phyloP scores from a whole-genome alignment of 176 grass and related monocot species.

The Echinochloa phyllopogon region DNA sequence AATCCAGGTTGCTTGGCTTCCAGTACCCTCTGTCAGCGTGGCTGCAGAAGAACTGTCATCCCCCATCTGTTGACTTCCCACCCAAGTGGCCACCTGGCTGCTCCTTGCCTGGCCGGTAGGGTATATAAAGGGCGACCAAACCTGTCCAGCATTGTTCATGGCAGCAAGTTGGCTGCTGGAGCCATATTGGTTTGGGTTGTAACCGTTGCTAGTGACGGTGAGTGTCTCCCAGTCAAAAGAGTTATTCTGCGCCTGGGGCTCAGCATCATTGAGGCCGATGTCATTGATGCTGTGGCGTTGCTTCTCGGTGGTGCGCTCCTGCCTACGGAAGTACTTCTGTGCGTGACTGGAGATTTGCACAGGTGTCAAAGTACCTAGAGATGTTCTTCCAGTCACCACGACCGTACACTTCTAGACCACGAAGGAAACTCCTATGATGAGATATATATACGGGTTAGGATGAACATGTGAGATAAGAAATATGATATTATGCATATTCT shows the following conservation, averaged over 20 bases:
- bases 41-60: too few species aligned
- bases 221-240: not conserved
- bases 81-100: not conserved
- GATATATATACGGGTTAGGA: not conserved
- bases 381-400: conserved; percentile 41
- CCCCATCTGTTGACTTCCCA: not conserved
- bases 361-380: conserved; percentile 28
- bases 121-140: not conserved
- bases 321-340: conserved; percentile 34
- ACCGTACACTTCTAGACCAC: not conserved
- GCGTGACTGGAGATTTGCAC: conserved; percentile 45
- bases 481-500: not conserved
- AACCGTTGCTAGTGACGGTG: not conserved
- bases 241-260: not conserved
- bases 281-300: conserved; percentile 33
- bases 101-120: not conserved
- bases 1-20: not conserved
- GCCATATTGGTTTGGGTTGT: not conserved
- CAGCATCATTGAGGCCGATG: not conserved
- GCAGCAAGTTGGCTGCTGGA: not conserved
- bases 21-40: not conserved
- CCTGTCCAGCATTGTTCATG: not conserved
- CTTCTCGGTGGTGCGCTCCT: not conserved
- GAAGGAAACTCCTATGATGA: conserved; percentile 23
- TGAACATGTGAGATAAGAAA: not conserved